A percentile compares a stretch with the other conserved stretches of the same genome.
Conservation (phyloP, 495 filamentous ascomycete species). For the Tetracladium marchalianum region DNA sequence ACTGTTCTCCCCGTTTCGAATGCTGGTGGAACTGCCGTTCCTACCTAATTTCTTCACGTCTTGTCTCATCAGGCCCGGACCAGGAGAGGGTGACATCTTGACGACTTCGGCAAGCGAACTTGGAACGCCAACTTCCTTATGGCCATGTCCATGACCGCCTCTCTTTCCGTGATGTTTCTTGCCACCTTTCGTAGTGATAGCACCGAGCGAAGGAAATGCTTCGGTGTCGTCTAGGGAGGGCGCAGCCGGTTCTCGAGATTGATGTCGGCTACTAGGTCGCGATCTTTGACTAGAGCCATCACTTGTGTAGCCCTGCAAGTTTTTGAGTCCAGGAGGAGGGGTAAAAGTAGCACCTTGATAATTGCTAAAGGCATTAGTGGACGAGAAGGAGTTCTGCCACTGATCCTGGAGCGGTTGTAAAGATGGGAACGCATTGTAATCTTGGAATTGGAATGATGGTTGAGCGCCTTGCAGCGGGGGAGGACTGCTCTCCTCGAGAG, state of each 20-base stretch:
- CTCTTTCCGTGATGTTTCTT: conserved; percentile 91
- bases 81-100: conserved; percentile 80
- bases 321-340: conserved; percentile 54
- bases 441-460: conserved; percentile 71
- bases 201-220: conserved; percentile 88
- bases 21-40: conserved; percentile 42
- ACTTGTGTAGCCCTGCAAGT: conserved; percentile 34
- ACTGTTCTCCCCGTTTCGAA: conserved; percentile 64
- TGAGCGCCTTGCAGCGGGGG: conserved; percentile 43
- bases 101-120: conserved; percentile 91
- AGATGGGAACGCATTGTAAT: conserved; percentile 83
- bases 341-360: conserved; percentile 40
- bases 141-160: conserved; percentile 61
- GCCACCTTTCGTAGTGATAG: conserved; percentile 62
- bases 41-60: conserved; percentile 39
- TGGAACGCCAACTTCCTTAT: conserved; percentile 58
- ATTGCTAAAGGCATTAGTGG: conserved; percentile 31
- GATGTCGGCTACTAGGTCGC: conserved; percentile 65
- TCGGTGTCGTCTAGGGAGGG: conserved; percentile 87
- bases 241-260: conserved; percentile 56
- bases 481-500: conserved; percentile 50
- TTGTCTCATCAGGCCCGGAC: conserved; percentile 33
- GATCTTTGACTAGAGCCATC: conserved; percentile 64
- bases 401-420: conserved; percentile 55
- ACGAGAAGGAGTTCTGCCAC: conserved; percentile 40